These are phyloP conservation scores for Populus euphratica DNA, from an alignment of 345 rosid species.

Conservation along the genomic window DNA sequence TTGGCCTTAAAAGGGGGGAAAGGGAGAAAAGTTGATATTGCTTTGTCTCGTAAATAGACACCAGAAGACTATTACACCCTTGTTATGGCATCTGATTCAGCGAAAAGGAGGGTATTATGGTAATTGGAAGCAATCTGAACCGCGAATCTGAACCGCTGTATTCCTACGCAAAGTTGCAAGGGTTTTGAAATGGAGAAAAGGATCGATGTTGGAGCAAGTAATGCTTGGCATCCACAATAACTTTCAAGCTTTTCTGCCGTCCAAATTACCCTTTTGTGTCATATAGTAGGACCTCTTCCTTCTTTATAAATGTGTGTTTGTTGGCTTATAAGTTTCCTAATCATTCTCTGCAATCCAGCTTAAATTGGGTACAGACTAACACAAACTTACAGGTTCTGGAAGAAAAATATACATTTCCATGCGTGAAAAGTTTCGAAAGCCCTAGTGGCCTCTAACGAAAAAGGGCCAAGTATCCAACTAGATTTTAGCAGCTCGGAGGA, in stretches of 20 bases:
- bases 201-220: background rate
- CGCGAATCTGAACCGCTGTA: constrained; percentile 42
- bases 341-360: no score
- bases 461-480: no score
- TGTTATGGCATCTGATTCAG: background rate
- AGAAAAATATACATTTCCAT: no score
- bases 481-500: no score
- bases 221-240: background rate
- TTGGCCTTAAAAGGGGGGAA: background rate
- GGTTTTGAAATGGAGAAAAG: background rate
- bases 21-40: constrained; percentile 4
- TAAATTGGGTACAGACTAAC: no score
- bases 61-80: constrained; percentile 25
- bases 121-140: background rate
- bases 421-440: no score
- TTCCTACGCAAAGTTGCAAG: constrained; percentile 42
- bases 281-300: no score
- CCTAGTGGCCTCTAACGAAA: no score
- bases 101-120: background rate
- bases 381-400: no score
- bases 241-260: constrained; percentile 23
- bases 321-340: no score
- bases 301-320: no score
- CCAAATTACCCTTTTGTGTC: constrained; percentile 19
- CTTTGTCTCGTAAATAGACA: constrained; percentile 4